A percentile compares a stretch with the other conserved stretches of the same genome.
Evolutionary conservation across 1,284 basidiomycete species (phyloP).

Genomic region (Naganishia sp.): DNA sequence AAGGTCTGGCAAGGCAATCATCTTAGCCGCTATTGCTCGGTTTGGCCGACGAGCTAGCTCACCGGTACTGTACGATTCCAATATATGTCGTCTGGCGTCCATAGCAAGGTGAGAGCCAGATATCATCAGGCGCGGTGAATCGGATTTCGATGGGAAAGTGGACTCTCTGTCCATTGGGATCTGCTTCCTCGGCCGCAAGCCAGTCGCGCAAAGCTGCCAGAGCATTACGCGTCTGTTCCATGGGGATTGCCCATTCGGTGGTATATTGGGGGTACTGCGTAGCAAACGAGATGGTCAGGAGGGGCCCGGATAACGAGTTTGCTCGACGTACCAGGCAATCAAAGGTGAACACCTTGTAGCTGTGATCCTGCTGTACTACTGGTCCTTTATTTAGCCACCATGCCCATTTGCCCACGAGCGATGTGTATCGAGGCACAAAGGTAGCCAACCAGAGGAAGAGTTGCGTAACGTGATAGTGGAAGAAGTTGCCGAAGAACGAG

Average conservation of each 20-base stretch:
- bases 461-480: constrained; percentile 76
- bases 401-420: constrained; percentile 50
- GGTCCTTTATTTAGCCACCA: constrained; percentile 48
- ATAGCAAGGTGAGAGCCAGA: constrained; percentile 87
- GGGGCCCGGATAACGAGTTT: too few species aligned
- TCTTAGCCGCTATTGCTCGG: too few species aligned
- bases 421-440: constrained; percentile 48
- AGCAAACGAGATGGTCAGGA: not conserved
- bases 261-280: constrained; percentile 80
- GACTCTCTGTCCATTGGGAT: constrained; percentile 72
- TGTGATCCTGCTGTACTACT: constrained; percentile 64
- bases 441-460: constrained; percentile 68
- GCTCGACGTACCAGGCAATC: constrained; percentile 57
- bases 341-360: constrained; percentile 77
- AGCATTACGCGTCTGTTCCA: constrained; percentile 60
- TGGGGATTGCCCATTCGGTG: constrained; percentile 89
- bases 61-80: constrained; percentile 95
- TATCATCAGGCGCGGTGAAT: constrained; percentile 83
- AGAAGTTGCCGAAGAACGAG: constrained; percentile 62
- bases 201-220: constrained; percentile 74
- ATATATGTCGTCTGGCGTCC: constrained; percentile 86
- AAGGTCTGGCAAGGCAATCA: constrained; percentile 65
- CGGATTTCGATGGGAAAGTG: constrained; percentile 95
- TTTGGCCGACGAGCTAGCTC: constrained; percentile 45
- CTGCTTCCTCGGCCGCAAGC: constrained; percentile 68